phyloP scores from a whole-genome alignment of 805 yeast genomes.

The Blastobotrys attinorum region DNA sequence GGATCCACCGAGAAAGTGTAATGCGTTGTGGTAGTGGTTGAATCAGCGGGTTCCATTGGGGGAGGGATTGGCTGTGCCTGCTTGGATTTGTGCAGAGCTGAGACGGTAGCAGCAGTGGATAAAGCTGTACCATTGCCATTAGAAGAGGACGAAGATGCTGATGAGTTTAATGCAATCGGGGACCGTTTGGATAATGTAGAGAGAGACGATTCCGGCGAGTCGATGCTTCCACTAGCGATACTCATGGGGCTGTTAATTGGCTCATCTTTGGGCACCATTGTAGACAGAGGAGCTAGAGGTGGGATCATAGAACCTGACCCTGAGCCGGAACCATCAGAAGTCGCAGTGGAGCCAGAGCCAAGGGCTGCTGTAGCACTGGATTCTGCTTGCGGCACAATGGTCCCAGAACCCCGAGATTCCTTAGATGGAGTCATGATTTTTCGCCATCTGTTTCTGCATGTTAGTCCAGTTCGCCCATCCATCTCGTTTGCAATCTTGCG shows the following conservation, averaged over 20 bases:
- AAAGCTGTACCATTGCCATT: background rate
- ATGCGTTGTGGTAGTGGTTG: slow-evolving; percentile 4
- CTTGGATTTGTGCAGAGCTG: slow-evolving; percentile 4
- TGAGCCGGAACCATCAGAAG: too few relatives aligned
- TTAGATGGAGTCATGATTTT: slow-evolving; percentile 44
- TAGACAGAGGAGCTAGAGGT: background rate
- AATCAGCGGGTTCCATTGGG: background rate
- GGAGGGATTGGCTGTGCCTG: slow-evolving; percentile 2
- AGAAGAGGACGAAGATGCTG: background rate
- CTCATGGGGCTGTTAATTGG: background rate
- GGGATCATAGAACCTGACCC: too few relatives aligned
- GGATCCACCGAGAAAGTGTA: slow-evolving; percentile 4
- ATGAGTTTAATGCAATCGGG: background rate
- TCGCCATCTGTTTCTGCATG: slow-evolving; percentile 91
- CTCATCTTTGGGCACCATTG: background rate
- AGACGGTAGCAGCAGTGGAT: slow-evolving; percentile 5
- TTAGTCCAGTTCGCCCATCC: slow-evolving; percentile 75
- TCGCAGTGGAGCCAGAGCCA: background rate
- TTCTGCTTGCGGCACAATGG: background rate
- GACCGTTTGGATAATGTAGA: background rate
- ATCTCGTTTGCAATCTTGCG: slow-evolving; percentile 64
- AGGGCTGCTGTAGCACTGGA: background rate
- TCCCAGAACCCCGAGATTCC: slow-evolving; percentile 22
- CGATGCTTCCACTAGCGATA: background rate
- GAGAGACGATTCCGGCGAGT: background rate